Evolutionary conservation across 2,329 filamentous ascomycete species (phyloP).

Genomic region (Fusarium xyrophilum): DNA sequence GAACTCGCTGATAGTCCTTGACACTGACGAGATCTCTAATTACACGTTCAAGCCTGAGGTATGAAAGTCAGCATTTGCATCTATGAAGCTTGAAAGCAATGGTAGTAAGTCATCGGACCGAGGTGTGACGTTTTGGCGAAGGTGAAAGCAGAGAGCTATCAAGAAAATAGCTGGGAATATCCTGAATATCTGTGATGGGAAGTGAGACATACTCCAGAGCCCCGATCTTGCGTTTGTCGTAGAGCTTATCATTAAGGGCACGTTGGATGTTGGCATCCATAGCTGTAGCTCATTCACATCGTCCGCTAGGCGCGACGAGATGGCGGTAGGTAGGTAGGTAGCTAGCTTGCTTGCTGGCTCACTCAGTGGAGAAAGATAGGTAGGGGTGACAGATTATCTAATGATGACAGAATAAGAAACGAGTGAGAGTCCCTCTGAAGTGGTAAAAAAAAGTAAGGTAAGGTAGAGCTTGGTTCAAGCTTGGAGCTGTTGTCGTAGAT

Average conservation of each 20-base stretch:
- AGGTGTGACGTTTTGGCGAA: background rate
- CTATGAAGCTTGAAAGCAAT: background rate
- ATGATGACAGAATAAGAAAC: background rate
- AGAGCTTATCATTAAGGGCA: slow-evolving; percentile 95
- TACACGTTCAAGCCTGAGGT: slow-evolving; percentile 79
- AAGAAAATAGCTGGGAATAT: background rate
- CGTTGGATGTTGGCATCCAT: slow-evolving; percentile 94
- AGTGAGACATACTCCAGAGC: slow-evolving; percentile 80
- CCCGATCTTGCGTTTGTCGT: slow-evolving; percentile 96
- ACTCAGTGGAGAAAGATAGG: background rate
- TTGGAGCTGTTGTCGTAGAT: slow-evolving; percentile 21
- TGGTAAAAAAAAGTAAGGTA: background rate
- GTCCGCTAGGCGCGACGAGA: slow-evolving; percentile 26
- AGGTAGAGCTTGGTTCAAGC: background rate
- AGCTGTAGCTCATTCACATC: slow-evolving; percentile 40
- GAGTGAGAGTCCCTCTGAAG: background rate
- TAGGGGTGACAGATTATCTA: background rate
- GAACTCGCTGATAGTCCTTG: slow-evolving; percentile 81
- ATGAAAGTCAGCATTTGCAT: slow-evolving; percentile 11
- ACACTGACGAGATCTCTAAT: slow-evolving; percentile 82
- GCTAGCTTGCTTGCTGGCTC: background rate
- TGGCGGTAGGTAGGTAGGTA: background rate
- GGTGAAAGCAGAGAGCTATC: background rate
- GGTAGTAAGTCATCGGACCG: slow-evolving; percentile 1
- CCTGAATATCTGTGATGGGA: slow-evolving; percentile 1